Evolutionary conservation across 2,329 filamentous ascomycete genomes (phyloP), one percentile per base, ranked within the genome.

Genomic region (Curvularia verruculosa): DNA sequence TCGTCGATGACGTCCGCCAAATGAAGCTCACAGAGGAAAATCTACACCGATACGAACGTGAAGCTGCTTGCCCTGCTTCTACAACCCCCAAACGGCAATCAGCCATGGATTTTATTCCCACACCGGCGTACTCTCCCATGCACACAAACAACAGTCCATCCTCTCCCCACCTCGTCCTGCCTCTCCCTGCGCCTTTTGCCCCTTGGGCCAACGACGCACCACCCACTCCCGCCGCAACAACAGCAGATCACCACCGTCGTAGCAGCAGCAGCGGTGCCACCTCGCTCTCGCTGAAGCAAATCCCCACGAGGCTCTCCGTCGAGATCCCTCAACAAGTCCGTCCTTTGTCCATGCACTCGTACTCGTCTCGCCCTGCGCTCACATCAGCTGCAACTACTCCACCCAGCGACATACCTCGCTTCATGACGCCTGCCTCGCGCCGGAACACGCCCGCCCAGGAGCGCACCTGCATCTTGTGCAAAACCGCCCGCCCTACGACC

Each of bases 391-490:
- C 26, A n/a, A 40, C 23, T 7, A 49, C 36, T 10, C 9, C 44
- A 1, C 7, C 21, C 7, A 29, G 29, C 5, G 23, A 37, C 6
- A 58, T 59, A 41, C 57, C 63, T 1, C 55, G 63, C n/a, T 21
- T 45, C n/a, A 46, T 40, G 15, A 45, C 52, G 3, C 55, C 55
- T 21, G 34, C 18, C 29, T 63, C 67, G 12, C 55, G 65, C 3
- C 59, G 60, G 23, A 62, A 61, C 21, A 69, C 67, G 23, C 62
- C 63, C 7, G 57, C 57, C 12, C 47, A 63, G 2, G 60, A 66
- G 28, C 64, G 60, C 21, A 69, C 66, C 1, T 75, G 72, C 51
- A 62, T 65, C 24, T 56, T 73, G 2, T 75, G 72, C 58, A 69
- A 69, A 40, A 64, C 64, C 7, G 51, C 58, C 0, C 66, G 65